These are phyloP conservation scores for Monosiga brevicollis DNA, from an alignment of 78 protist genomes.

Conservation along the genomic window DNA sequence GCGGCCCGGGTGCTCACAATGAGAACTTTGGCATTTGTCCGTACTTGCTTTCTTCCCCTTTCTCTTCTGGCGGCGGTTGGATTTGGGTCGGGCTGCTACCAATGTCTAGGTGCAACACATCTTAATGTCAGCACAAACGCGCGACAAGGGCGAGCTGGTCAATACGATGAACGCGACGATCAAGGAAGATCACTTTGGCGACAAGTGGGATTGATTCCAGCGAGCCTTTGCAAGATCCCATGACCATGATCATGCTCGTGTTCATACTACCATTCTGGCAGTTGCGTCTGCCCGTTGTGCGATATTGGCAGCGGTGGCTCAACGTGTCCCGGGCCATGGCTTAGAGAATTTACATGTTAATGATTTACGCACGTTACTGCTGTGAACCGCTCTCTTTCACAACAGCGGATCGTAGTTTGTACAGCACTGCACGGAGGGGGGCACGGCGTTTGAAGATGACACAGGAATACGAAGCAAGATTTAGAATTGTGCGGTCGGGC, in stretches of 20 bases:
- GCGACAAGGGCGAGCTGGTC: neutral
- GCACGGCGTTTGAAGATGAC: too few relatives aligned
- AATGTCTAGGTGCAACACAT: neutral
- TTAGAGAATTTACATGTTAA: too few relatives aligned
- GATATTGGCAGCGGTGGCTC: too few relatives aligned
- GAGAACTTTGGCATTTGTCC: neutral
- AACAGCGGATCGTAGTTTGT: too few relatives aligned
- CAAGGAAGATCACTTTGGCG: neutral
- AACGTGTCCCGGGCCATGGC: too few relatives aligned
- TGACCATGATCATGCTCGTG: neutral
- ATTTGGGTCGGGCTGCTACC: neutral
- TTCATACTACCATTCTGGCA: too few relatives aligned
- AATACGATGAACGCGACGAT: neutral
- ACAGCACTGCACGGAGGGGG: too few relatives aligned
- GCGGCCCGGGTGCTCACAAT: neutral
- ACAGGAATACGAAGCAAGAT: too few relatives aligned
- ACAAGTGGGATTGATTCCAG: neutral
- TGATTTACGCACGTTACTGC: too few relatives aligned
- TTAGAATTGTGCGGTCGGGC: too few relatives aligned
- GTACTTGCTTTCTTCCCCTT: neutral
- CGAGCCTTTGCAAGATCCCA: neutral
- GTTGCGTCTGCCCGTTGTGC: too few relatives aligned
- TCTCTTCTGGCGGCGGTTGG: neutral
- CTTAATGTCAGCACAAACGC: neutral
- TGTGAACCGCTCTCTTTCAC: too few relatives aligned